phyloP scores from a whole-genome alignment of 345 rosid species.

The Salix udensis region DNA sequence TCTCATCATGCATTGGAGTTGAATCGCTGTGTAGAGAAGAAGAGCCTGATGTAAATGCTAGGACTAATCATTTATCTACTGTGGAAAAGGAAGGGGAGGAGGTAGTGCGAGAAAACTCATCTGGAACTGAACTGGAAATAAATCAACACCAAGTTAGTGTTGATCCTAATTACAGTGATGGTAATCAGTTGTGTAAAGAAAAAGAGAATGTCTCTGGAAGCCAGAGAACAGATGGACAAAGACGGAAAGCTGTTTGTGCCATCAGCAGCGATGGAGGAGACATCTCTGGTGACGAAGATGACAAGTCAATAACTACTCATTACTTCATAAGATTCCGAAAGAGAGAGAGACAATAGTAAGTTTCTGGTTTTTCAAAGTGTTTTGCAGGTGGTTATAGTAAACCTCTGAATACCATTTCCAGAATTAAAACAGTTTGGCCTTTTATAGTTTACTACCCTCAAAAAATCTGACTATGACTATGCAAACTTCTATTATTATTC shows the following conservation, averaged over 20 bases:
- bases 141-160: constrained; percentile 15
- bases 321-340: constrained; percentile 5
- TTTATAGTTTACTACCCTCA: background rate
- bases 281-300: constrained; percentile 18
- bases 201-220: constrained; percentile 1
- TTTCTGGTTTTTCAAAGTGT: background rate
- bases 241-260: constrained; percentile 20
- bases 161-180: background rate
- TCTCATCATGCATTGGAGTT: constrained; percentile 1
- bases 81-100: constrained; percentile 21
- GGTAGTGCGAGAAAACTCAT: background rate
- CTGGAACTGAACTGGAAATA: constrained; percentile 17
- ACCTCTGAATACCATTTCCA: background rate
- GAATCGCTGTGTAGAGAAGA: constrained; percentile 18
- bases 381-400: background rate
- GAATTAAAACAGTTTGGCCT: background rate
- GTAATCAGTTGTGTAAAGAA: constrained; percentile 11
- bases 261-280: background rate
- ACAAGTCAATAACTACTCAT: constrained; percentile 10
- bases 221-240: constrained; percentile 8
- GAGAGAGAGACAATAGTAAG: constrained; percentile 24
- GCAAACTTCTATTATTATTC: background rate
- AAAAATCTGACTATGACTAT: background rate
- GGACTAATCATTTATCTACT: constrained; percentile 1
- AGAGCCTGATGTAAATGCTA: constrained; percentile 8